Evolutionary conservation across 2,329 filamentous ascomycete species (phyloP), one percentile per base, ranked within the genome.

Genomic region (Venturia effusa): DNA sequence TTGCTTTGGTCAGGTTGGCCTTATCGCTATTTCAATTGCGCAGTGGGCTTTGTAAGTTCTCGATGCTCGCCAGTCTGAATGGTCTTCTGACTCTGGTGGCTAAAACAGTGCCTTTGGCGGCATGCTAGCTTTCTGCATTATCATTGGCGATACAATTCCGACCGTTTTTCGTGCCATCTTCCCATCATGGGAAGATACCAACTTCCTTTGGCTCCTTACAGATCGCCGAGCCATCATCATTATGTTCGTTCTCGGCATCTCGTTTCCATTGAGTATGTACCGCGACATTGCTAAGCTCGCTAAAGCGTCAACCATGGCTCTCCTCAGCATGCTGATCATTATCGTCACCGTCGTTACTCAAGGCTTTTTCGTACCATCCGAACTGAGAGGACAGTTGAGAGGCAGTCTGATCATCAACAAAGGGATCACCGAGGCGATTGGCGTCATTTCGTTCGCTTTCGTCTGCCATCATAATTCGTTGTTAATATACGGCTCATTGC

Each of bases 51-150:
- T 99, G 79, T 81, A 74, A 68, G 79, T 73, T 27, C 13, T 41
- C 24, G 24, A 8, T 27, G 34, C 10, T 19, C 30, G 10, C 27
- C 51, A n/a, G n/a, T n/a, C n/a, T n/a, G n/a, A n/a, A n/a, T n/a
- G n/a, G n/a, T n/a, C n/a, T n/a, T n/a, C 51, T 57, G 30, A 57
- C 34, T 32, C 34, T 2, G 51, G 27, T 43, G 37, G 15, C 24
- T 45, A 11, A 15, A 32, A 45, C 66, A 81, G 79, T 81, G 94
- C 94, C 2, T 99, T 97, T 79, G 94, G 94, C 64, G 94, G 94
- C 68, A 99, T 99, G 94, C 86, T 99, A 64, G 94, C 94, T 17
- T 99, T 97, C 75, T 94, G 92, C 68, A 92, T 99, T 71, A 97
- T 99, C 71, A 89, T 99, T 11, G 94, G 94, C 66, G 94, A 99